Percentiles rank a stretch among this genome's conserved stretches.
phyloP scores from a whole-genome alignment of 2,329 filamentous ascomycete genomes.

The Neofusicoccum parvum region DNA sequence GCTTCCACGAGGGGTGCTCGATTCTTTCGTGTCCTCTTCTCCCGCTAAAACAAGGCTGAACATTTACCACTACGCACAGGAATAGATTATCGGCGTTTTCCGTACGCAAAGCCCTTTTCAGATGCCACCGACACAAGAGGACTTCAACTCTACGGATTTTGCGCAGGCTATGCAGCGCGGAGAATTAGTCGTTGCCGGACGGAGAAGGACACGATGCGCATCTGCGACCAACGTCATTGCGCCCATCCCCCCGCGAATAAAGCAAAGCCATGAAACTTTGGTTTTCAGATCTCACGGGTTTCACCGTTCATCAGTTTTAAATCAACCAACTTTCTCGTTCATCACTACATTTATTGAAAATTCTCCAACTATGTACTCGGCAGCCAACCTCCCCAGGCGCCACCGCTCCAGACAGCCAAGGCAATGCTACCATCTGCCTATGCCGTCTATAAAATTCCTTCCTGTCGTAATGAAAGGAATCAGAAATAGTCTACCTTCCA shows the following conservation, averaged over 20 bases:
- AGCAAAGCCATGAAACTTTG: neutral
- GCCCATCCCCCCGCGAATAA: neutral
- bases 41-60: neutral
- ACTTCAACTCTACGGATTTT: too few relatives aligned
- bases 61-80: too few relatives aligned
- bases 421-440: neutral
- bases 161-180: too few relatives aligned
- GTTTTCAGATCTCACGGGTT: too few relatives aligned
- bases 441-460: conserved; percentile 1
- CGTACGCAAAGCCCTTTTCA: too few relatives aligned
- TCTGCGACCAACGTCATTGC: neutral
- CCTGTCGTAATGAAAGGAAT: conserved; percentile 13
- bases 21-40: conserved; percentile 3
- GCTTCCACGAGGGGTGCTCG: neutral
- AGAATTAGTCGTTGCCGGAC: neutral
- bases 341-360: conserved; percentile 19
- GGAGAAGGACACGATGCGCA: neutral
- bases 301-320: neutral
- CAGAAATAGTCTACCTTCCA: conserved; percentile 21
- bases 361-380: conserved; percentile 16
- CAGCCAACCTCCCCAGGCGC: conserved; percentile 20
- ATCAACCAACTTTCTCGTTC: conserved; percentile 2
- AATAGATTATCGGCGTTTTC: too few relatives aligned
- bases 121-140: too few relatives aligned
- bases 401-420: conserved; percentile 4